Conservation (phyloP, 164 flowering plant species). For the Brasenia schreberi region DNA sequence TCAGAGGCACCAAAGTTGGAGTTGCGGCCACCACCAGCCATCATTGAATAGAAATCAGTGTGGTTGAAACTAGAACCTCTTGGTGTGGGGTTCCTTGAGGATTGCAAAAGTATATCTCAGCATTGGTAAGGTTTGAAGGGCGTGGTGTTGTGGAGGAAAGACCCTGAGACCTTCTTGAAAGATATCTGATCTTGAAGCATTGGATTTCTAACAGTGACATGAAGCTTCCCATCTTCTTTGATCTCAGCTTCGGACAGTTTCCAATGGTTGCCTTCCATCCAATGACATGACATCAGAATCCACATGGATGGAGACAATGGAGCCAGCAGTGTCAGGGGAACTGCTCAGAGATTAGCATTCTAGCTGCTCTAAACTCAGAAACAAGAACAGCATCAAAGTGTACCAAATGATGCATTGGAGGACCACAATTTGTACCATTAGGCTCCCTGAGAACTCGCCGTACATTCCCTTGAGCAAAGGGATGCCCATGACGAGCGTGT, state of each 20-base stretch:
- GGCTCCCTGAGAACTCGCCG: conserved; percentile 50
- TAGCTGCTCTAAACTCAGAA: conserved; percentile 77
- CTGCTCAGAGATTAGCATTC: conserved; percentile 69
- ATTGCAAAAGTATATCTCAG: conserved; percentile 74
- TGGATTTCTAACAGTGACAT: conserved; percentile 78
- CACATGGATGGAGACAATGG: conserved; percentile 73
- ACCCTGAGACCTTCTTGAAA: conserved; percentile 67
- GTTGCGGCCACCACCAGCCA: too few species aligned
- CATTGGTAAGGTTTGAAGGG: conserved; percentile 69
- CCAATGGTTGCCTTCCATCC: conserved; percentile 66
- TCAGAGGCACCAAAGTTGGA: too few species aligned
- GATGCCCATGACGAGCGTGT: conserved; percentile 95
- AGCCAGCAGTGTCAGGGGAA: conserved; percentile 81
- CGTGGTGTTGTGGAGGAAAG: conserved; percentile 70
- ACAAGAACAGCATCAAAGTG: conserved; percentile 81
- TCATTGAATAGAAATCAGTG: conserved; percentile 68
- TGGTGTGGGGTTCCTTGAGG: conserved; percentile 71
- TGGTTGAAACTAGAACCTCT: conserved; percentile 83
- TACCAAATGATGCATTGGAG: conserved; percentile 94
- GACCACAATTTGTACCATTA: conserved; percentile 91
- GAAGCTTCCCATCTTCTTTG: conserved; percentile 73
- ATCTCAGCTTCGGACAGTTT: conserved; percentile 74
- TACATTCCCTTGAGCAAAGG: conserved; percentile 90
- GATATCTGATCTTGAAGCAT: conserved; percentile 74
- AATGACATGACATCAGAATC: conserved; percentile 79